These are phyloP conservation scores for Boeremia lycopersici DNA, from an alignment of 2,329 filamentous ascomycete genomes.

Conservation along the genomic window DNA sequence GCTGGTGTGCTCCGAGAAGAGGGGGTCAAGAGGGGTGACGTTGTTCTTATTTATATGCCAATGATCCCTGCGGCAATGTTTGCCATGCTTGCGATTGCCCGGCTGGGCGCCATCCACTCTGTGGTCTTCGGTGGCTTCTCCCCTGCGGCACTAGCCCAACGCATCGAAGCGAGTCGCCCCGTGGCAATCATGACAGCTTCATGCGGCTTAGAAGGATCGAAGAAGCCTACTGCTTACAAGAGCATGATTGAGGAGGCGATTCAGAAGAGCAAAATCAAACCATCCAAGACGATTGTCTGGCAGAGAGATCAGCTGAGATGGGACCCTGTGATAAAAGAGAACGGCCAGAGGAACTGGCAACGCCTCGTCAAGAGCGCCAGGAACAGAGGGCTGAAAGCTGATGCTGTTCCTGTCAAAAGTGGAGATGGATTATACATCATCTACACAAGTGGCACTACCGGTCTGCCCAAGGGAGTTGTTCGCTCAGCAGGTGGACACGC, in stretches of 20 bases:
- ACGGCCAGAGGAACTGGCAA: conserved; percentile 81
- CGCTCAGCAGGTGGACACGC: conserved; percentile 85
- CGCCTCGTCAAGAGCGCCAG: conserved; percentile 72
- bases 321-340: conserved; percentile 69
- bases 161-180: conserved; percentile 82
- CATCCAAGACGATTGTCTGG: conserved; percentile 77
- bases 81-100: conserved; percentile 79
- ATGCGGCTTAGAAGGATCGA: conserved; percentile 87
- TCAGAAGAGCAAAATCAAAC: conserved; percentile 70
- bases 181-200: conserved; percentile 83
- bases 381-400: conserved; percentile 70
- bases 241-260: conserved; percentile 78
- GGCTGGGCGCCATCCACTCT: conserved; percentile 85
- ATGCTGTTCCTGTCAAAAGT: conserved; percentile 77
- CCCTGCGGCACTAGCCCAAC: conserved; percentile 77
- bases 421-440: conserved; percentile 88
- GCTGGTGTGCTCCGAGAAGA: conserved; percentile 83
- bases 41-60: conserved; percentile 94
- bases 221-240: conserved; percentile 76
- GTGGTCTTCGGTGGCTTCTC: conserved; percentile 96
- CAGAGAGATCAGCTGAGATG: conserved; percentile 79
- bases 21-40: conserved; percentile 81
- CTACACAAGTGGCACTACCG: conserved; percentile 84
- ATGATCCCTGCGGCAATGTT: conserved; percentile 93
- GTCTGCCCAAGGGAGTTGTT: conserved; percentile 80